phyloP scores from a whole-genome alignment of 495 filamentous ascomycete species.

The Neurospora sp. region DNA sequence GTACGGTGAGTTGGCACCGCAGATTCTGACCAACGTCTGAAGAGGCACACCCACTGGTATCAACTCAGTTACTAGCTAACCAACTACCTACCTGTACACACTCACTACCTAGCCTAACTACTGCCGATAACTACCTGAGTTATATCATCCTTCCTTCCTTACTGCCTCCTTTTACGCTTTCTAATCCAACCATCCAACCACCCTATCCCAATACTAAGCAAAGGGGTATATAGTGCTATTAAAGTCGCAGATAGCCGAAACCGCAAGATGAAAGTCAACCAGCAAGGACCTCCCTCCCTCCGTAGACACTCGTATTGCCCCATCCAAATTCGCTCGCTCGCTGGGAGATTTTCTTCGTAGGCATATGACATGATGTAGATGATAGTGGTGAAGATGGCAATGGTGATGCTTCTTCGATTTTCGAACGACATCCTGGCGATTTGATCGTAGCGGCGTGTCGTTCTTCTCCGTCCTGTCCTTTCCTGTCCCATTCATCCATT shows the following conservation, averaged over 20 bases:
- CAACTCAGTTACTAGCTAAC: neutral
- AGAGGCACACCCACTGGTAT: neutral
- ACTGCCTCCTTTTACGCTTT: neutral
- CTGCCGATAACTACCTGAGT: neutral
- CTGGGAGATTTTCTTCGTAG: neutral
- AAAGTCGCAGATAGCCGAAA: neutral
- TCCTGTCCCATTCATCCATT: neutral
- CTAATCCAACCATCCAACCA: neutral
- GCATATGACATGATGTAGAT: neutral
- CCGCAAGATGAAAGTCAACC: neutral
- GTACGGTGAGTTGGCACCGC: neutral
- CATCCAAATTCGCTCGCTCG: neutral
- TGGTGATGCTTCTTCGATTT: neutral
- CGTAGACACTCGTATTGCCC: neutral
- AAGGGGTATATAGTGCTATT: neutral
- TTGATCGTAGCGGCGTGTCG: neutral
- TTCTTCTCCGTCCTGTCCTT: neutral
- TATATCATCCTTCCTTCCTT: neutral
- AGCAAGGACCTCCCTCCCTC: neutral
- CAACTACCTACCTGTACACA: neutral
- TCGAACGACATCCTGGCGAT: neutral
- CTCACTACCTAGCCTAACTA: neutral
- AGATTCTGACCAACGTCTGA: neutral
- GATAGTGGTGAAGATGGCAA: neutral
- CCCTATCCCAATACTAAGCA: neutral